phyloP scores from a whole-genome alignment of 2,329 filamentous ascomycete species.

The Diplodia seriata region DNA sequence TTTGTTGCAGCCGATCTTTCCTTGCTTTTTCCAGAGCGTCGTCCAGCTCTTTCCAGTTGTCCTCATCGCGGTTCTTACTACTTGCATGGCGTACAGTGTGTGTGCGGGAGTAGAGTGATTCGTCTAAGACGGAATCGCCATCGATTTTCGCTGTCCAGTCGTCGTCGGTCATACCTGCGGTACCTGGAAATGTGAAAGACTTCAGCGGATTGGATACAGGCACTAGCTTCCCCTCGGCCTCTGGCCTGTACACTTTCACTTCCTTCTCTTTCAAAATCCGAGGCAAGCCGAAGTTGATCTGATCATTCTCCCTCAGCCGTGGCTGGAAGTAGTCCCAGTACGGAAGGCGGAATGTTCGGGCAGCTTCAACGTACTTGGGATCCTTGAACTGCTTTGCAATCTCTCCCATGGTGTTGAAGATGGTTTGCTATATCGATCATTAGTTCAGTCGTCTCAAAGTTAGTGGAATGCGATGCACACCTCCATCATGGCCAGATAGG shows the following conservation, averaged over 20 bases:
- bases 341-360: not conserved
- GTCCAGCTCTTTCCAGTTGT: too few relatives aligned
- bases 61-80: too few relatives aligned
- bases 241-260: not conserved
- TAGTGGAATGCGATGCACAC: too few relatives aligned
- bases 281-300: not conserved
- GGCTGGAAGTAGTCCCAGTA: not conserved
- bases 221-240: not conserved
- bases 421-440: not conserved
- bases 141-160: not conserved
- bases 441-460: too few relatives aligned
- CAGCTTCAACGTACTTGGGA: not conserved
- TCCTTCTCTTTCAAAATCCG: not conserved
- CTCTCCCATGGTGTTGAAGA: not conserved
- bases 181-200: not conserved
- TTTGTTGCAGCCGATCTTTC: too few relatives aligned
- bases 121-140: too few relatives aligned
- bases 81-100: not conserved
- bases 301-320: not conserved
- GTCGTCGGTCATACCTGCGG: not conserved
- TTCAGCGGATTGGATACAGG: not conserved
- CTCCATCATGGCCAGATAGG: too few relatives aligned
- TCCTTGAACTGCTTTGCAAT: not conserved
- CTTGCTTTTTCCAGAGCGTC: too few relatives aligned
- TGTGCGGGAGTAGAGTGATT: too few relatives aligned